A percentile compares a stretch with the other conserved stretches of the same genome.
Conservation (phyloP, 2,329 filamentous ascomycete species). For the Paradendryphiella salina region DNA sequence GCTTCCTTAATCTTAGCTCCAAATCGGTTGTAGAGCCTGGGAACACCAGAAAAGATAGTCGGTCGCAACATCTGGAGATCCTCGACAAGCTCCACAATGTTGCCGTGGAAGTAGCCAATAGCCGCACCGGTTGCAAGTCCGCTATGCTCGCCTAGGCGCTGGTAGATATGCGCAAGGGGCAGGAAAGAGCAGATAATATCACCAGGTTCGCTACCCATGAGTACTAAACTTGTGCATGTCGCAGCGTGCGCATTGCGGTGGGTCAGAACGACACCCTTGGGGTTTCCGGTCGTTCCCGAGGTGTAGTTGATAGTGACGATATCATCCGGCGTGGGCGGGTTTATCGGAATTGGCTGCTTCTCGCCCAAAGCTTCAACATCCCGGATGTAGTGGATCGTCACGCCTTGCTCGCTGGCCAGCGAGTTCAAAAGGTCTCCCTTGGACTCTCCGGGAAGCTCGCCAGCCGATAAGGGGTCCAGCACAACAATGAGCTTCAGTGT, state of each 20-base stretch:
- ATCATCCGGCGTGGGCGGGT: conserved; percentile 73
- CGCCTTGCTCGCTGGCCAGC: conserved; percentile 72
- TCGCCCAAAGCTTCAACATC: conserved; percentile 82
- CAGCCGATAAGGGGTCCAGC: conserved; percentile 78
- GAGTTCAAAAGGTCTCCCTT: conserved; percentile 78
- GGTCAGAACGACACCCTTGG: conserved; percentile 81
- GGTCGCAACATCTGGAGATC: conserved; percentile 87
- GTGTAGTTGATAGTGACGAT: conserved; percentile 90
- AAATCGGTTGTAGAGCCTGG: conserved; percentile 89
- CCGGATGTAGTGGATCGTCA: conserved; percentile 76
- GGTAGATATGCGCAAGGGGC: conserved; percentile 91
- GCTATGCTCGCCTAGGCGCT: conserved; percentile 78
- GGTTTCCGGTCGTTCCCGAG: conserved; percentile 79
- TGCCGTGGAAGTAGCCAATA: conserved; percentile 93
- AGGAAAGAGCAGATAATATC: conserved; percentile 83
- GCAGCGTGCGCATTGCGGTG: conserved; percentile 80
- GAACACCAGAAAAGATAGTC: conserved; percentile 83
- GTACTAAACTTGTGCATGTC: conserved; percentile 63
- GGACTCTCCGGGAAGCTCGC: conserved; percentile 74
- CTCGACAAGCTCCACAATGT: conserved; percentile 82
- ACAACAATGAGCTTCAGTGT: conserved; percentile 85
- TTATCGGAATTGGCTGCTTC: conserved; percentile 68
- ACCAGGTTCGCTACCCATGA: conserved; percentile 56
- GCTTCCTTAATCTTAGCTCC: conserved; percentile 77
- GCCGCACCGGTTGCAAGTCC: conserved; percentile 71